Evolutionary conservation across 306 rosid species (phyloP).

Genomic region (Trifolium repens): DNA sequence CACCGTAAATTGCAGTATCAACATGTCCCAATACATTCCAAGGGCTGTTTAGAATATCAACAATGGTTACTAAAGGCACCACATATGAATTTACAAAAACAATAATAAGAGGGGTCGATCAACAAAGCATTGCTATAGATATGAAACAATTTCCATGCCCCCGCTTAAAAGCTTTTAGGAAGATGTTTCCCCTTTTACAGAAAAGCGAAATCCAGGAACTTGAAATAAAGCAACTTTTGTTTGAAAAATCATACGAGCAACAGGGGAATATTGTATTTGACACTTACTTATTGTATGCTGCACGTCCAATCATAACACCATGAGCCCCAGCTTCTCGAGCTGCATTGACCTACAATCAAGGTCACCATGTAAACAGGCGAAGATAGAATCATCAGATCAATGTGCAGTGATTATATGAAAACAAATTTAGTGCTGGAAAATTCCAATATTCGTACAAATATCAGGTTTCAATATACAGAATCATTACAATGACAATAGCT

Average conservation of each 20-base stretch:
- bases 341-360: conserved; percentile 64
- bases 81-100: conserved; percentile 4
- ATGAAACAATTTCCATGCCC: conserved; percentile 15
- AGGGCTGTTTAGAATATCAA: conserved; percentile 64
- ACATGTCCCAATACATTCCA: conserved; percentile 89
- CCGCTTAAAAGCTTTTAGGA: conserved; percentile 12
- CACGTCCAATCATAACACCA: conserved; percentile 98
- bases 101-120: conserved; percentile 31
- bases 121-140: conserved; percentile 10
- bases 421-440: conserved; percentile 1
- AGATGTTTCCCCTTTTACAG: not conserved
- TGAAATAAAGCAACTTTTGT: conserved; percentile 29
- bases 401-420: not conserved
- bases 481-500: conserved; percentile 39
- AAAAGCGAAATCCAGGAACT: conserved; percentile 28
- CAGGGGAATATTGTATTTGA: not conserved
- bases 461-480: conserved; percentile 33
- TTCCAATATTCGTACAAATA: conserved; percentile 8
- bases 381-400: conserved; percentile 36
- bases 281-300: conserved; percentile 76
- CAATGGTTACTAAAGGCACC: conserved; percentile 38
- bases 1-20: conserved; percentile 82
- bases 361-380: conserved; percentile 31
- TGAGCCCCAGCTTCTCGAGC: conserved; percentile 87
- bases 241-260: conserved; percentile 18